Percentiles rank a stretch among this genome's conserved stretches.
phyloP scores from a whole-genome alignment of 73 alveolate genomes.

The Paramecium sonneborni region DNA sequence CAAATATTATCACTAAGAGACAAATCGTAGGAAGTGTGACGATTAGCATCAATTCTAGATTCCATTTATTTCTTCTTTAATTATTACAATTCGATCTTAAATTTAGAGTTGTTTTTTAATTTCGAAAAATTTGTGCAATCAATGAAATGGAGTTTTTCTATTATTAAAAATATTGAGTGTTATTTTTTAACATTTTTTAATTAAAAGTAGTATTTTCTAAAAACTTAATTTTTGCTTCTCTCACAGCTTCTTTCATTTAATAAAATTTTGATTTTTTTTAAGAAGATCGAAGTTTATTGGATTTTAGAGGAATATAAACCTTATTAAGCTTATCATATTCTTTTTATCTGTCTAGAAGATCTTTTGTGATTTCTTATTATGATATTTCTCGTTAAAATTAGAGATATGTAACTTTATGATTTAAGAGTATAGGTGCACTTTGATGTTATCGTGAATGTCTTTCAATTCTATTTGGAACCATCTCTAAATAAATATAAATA shows the following conservation, averaged over 20 bases:
- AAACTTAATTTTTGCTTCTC: neutral
- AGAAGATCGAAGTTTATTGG: neutral
- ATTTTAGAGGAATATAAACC: neutral
- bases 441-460: neutral
- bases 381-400: neutral
- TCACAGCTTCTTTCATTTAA: neutral
- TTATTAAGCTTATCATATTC: neutral
- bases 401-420: neutral
- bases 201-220: neutral
- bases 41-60: too few relatives aligned
- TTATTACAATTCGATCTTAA: too few relatives aligned
- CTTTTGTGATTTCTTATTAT: neutral
- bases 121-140: too few relatives aligned
- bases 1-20: too few relatives aligned
- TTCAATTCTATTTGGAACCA: neutral
- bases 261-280: neutral
- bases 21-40: too few relatives aligned
- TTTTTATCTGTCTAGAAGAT: neutral
- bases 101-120: too few relatives aligned
- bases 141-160: neutral
- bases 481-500: neutral
- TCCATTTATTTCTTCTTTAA: too few relatives aligned
- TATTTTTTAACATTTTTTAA: neutral
- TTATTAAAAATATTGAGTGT: neutral
- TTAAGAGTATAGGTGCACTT: neutral